These are phyloP conservation scores for Linum tenue DNA, from an alignment of 345 rosid species.

Conservation along the genomic window DNA sequence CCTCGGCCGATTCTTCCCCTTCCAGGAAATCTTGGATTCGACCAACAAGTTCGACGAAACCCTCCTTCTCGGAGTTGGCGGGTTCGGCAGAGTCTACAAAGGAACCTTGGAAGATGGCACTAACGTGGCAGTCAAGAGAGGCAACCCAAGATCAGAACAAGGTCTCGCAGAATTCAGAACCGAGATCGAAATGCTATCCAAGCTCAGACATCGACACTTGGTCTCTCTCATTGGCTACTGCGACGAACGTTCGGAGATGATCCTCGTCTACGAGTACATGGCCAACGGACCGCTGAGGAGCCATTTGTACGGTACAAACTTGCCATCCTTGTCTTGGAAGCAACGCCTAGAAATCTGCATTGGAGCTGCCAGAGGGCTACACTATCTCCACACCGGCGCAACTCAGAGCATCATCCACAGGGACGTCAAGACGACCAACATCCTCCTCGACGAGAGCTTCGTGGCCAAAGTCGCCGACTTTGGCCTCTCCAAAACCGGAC, in stretches of 20 bases:
- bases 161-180: conserved; percentile 98
- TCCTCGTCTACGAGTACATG: conserved; percentile 93
- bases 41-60: conserved; percentile 88
- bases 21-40: conserved; percentile 87
- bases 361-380: conserved; percentile 94
- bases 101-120: conserved; percentile 90
- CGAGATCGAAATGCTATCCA: conserved; percentile 93
- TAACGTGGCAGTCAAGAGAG: conserved; percentile 89
- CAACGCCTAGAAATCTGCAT: conserved; percentile 95
- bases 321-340: conserved; percentile 81
- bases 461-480: conserved; percentile 98
- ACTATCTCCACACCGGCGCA: conserved; percentile 98
- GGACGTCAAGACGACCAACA: conserved; percentile 95
- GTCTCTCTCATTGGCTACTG: conserved; percentile 97
- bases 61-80: conserved; percentile 90
- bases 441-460: conserved; percentile 81
- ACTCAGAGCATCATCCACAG: conserved; percentile 96
- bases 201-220: conserved; percentile 92
- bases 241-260: conserved; percentile 93
- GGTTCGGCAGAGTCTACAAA: conserved; percentile 88
- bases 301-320: conserved; percentile 89
- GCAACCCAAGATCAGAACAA: conserved; percentile 98
- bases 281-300: conserved; percentile 96
- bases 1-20: conserved; percentile 71
- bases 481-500: conserved; percentile 94